Evolutionary conservation across 1,139 yeast species (phyloP), one percentile per base, ranked within the genome.

Genomic region (Yamadazyma oceani): DNA sequence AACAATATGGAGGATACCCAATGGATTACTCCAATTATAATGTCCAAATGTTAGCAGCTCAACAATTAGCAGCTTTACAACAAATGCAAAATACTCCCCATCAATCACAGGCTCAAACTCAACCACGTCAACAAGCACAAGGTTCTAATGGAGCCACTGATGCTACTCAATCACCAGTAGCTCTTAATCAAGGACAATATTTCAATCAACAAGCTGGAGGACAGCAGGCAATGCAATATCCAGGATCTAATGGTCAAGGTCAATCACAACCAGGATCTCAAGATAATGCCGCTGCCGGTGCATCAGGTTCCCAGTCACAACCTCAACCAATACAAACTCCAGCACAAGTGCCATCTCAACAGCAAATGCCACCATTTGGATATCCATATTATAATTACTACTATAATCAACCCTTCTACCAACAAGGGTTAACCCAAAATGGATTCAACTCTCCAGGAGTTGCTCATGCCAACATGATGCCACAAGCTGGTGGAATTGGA

Each of bases 381-480:
- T 69, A 69, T 58, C 75, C 75, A 39, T 66, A 67, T 58, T 69
- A 69, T 58, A 61, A 66, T 57, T 57, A 69, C 54, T 69, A 67
- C 53, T 69, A 69, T 54, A 65, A 64, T 50, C 64, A 64, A 24
- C 74, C 73, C 49, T 69, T 62, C 53, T 70, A 66, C 49, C 67
- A 64, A 33, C 62, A 61, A 45, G 65, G 64, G 31, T 39, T 41
- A 27, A 57, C 50, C 31, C 56, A 59, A 48, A 60, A 58, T 30
- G 64, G 49, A 26, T 44, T 39, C 32, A 34, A 33, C 15, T 37
- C 41, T 27, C 47, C 49, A 34, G 41, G 51, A 28, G 53, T 50
- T 11, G 37, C 39, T 30, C 45, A 39, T 35, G 53, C 50, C 31
- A 43, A 26, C 31, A 21, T 29, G 9, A 27, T 27, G 30, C 25